Evolutionary conservation across 2,329 filamentous ascomycete species (phyloP).

Genomic region (Amylocarpus encephaloides): DNA sequence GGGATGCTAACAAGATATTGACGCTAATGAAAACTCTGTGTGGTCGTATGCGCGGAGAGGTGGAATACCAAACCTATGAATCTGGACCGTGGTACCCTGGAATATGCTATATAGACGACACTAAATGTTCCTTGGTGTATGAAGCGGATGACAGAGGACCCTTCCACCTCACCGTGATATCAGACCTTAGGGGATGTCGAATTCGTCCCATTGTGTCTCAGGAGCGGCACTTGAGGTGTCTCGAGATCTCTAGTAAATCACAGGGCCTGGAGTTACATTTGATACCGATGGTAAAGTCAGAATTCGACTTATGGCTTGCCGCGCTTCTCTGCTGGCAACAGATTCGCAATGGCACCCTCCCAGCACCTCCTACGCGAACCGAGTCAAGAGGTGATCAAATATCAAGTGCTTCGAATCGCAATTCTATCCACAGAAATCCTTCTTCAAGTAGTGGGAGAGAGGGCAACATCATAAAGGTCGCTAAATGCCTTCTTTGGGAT

Average conservation of each 20-base stretch:
- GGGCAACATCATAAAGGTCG: conserved; percentile 87
- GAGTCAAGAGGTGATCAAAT: conserved; percentile 20
- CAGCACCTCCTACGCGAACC: conserved; percentile 16
- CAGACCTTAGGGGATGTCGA: conserved; percentile 67
- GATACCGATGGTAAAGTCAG: conserved; percentile 55
- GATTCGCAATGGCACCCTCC: conserved; percentile 44
- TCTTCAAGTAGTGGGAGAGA: conserved; percentile 48
- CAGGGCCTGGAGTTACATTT: conserved; percentile 57
- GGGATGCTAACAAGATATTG: conserved; percentile 65
- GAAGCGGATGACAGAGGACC: conserved; percentile 61
- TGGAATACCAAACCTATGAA: conserved; percentile 62
- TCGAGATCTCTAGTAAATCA: conserved; percentile 50
- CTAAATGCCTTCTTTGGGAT: conserved; percentile 87
- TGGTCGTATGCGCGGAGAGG: conserved; percentile 72
- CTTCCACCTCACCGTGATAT: conserved; percentile 61
- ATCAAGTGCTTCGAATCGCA: conserved; percentile 14
- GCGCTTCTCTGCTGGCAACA: conserved; percentile 79
- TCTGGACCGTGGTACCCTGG: conserved; percentile 60
- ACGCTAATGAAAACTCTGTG: conserved; percentile 71
- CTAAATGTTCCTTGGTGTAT: conserved; percentile 67
- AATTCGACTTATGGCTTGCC: conserved; percentile 74
- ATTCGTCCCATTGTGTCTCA: conserved; percentile 50
- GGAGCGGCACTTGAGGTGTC: conserved; percentile 41
- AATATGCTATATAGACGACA: conserved; percentile 73
- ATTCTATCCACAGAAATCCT: too few species aligned